Conservation (phyloP, 768 basidiomycete genomes). For the Dendrothele bispora region DNA sequence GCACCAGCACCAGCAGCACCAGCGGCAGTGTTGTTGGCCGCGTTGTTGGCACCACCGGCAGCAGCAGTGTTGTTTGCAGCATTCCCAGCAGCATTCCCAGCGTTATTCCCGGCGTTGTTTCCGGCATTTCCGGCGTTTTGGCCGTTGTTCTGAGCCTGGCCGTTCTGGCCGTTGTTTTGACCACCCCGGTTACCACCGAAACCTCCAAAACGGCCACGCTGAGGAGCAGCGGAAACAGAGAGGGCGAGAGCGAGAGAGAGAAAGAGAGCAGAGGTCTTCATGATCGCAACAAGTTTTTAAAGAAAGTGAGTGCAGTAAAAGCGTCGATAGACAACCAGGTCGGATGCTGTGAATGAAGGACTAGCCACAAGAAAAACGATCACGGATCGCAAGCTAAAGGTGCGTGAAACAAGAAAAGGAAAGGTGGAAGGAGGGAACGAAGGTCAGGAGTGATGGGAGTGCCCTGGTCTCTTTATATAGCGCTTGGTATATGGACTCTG, state of each 20-base stretch:
- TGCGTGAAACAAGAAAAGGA: not conserved
- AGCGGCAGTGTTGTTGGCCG: not conserved
- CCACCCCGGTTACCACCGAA: too few species aligned
- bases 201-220: too few species aligned
- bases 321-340: slow-evolving; percentile 16
- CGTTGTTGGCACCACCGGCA: too few species aligned
- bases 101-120: slow-evolving; percentile 3
- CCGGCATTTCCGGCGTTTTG: slow-evolving; percentile 3
- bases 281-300: slow-evolving; percentile 18
- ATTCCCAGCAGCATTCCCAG: not conserved
- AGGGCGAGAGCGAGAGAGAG: slow-evolving; percentile 23
- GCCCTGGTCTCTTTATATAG: not conserved
- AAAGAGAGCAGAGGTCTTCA: slow-evolving; percentile 32
- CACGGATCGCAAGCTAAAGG: slow-evolving; percentile 7
- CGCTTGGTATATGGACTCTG: not conserved
- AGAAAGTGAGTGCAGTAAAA: slow-evolving; percentile 11
- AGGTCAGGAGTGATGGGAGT: not conserved
- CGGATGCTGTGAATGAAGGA: slow-evolving; percentile 10
- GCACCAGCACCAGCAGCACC: not conserved
- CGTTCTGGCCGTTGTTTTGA: too few species aligned
- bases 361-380: slow-evolving; percentile 8
- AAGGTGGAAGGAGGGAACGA: not conserved
- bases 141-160: not conserved
- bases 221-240: slow-evolving; percentile 19
- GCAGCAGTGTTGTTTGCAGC: too few species aligned